Evolutionary conservation across 1,139 yeast genomes (phyloP), one percentile per base, ranked within the genome.

Genomic region (Geotrichum phurueaensis): DNA sequence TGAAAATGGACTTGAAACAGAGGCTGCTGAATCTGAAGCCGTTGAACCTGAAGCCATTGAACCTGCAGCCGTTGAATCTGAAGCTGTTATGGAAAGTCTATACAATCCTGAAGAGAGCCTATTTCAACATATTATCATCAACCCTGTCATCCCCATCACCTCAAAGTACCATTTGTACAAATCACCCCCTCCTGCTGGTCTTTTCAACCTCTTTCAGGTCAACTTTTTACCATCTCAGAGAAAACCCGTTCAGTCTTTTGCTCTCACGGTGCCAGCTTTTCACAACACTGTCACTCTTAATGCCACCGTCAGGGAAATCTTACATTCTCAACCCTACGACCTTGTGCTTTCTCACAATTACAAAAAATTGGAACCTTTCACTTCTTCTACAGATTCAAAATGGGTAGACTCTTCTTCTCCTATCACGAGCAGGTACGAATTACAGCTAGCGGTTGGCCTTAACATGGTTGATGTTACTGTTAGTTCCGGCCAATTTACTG

Each of bases 201-300:
- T 69, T 43, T 66, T 63, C 43, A 76, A 75, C 52, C 63, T 71
- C 33, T 68, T 74, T 62, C 72, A 71, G 62, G 18, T 39, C n/a
- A n/a, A 39, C 9, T 39, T 39, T 39, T 15, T 39, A 39, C 47
- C 47, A n/a, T 68, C 75, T 5, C 64, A 66, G 22, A 65, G 62
- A 22, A 69, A 67, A 54, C 65, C 65, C 4, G 66, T 70, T 54
- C 72, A 70, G 48, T 66, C 74, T 4, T 71, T 63, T 54, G 61
- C 74, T 13, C 64, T 73, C 23, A 65, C 72, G 3, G 63, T 74
- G 53, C 73, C 76, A 1, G 56, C 68, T 25, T 70, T 69, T 62
- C 76, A 73, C 62, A 68, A 68, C 36, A 66, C 70, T 10, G 61
- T 74, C 60, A 65, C 67, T 43, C 60, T 74, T 49, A 63, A 69